Base-by-base conservation (phyloP, 2,329 filamentous ascomycete genomes). In the Phoma herbarum region DNA sequence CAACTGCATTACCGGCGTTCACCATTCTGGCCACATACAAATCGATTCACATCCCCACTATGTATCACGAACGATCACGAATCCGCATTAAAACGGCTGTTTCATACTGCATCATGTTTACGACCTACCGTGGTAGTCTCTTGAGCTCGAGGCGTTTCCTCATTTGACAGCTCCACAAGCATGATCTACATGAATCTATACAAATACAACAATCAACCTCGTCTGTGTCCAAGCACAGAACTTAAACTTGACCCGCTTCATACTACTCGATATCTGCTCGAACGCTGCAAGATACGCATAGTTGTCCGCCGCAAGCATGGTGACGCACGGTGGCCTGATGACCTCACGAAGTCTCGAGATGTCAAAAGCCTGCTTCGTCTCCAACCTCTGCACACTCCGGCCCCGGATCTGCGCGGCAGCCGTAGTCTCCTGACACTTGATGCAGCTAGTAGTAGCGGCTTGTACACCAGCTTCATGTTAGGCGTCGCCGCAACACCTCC, bases 261-360 rank as follows among this genome's bases (percentile, higher is more conserved):
- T 3, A 39, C 4, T 12, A 10, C 31, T 26, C n/a, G 23, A 39
- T 12, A 41, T 14, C n/a, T 39, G 35, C 4, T 41, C 14, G 37
- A 14, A 6, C 5, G 12, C 41, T 43, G 14, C 22, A 22, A 42
- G 12, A 20, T 12, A 26, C 25, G 45, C 33, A 59, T 46, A 46
- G 46, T 10, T 54, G 29, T 12, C 29, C 56, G 41, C 45, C 46
- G 51, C 26, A 9, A 16, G 28, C 18, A 43, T 31, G 23, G 26
- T 50, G 28, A 49, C 23, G 43, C 50, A 59, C 39, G 50, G 56
- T 41, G 50, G 45, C 56, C 39, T 53, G 31, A 59, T 59, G 56
- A 59, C 56, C 56, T 51, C 51, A 54, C 53, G 39, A 48, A 42
- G 52, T 49, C 29, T 39, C 33, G 47, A 31, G 35, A 25, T 39